Evolutionary conservation across 352 stramenopile species (phyloP), one percentile per base, ranked within the genome.

Genomic region (Phytophthora capsici): DNA sequence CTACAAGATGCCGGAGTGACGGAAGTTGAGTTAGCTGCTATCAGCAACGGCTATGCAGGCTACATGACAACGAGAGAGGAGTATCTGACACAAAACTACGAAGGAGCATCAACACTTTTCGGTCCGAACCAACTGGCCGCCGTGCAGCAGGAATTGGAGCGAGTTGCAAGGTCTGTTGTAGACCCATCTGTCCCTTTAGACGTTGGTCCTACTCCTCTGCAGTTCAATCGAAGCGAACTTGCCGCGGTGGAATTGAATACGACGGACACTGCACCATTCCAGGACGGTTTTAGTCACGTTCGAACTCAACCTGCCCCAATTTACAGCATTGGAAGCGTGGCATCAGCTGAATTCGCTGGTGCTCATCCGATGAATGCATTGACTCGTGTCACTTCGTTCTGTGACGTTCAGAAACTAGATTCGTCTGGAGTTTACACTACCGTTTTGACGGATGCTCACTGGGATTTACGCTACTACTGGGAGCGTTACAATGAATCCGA

Each of bases 31-130:
- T n/a, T 91, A 22, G 69, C 63, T 6, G 61, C 78, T 2, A 60
- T 87, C 49, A 84, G 63, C 34, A 91, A 92, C 57, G 79, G 57
- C 0, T 91, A 92, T 56, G 71, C 76, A n/a, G 66, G 75, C 28
- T 92, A 92, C 56, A 60, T 89, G 45, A 86, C 82, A 25, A 91
- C 84, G 0, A 63, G 57, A 5, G 82, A 90, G 25, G 84, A 92
- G 47, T 92, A 91, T 56, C 22, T 68, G 1, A 68, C 61, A 7
- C 84, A 92, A 66, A 55, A 90, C 55, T 92, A 92, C 56, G 84
- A 92, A 63, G 84, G 84, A 16, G 78, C 84, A 25, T 92, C 80
- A 6, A 92, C 84, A 12, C 67, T 89, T 13, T 91, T 91, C 30
- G 84, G 82, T 9, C 82, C 80, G 1, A 90, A 91, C 23, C 80